Evolutionary conservation across 2,329 filamentous ascomycete genomes (phyloP).

Genomic region (Colletotrichum sp.): DNA sequence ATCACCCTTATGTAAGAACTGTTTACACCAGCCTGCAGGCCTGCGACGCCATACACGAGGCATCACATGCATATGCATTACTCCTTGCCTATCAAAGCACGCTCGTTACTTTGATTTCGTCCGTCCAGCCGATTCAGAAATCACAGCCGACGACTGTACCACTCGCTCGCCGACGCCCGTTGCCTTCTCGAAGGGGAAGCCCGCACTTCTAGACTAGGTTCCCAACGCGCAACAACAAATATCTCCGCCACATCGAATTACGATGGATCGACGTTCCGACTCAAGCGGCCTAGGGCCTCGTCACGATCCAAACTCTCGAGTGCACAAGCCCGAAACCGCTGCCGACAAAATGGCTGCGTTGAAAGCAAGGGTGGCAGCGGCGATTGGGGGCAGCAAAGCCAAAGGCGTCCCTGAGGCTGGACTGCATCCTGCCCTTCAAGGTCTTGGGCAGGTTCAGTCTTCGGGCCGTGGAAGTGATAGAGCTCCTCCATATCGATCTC

Average conservation of each 20-base stretch:
- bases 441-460: slow-evolving; percentile 54
- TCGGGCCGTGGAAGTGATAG: slow-evolving; percentile 41
- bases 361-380: slow-evolving; percentile 80
- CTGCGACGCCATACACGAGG: background rate
- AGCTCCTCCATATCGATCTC: slow-evolving; percentile 15
- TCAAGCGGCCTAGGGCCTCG: slow-evolving; percentile 60
- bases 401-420: slow-evolving; percentile 77
- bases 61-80: background rate
- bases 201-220: background rate
- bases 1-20: background rate
- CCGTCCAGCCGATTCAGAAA: background rate
- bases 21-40: background rate
- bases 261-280: slow-evolving; percentile 59
- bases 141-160: background rate
- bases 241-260: background rate
- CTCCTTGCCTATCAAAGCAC: background rate
- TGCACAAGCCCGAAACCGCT: slow-evolving; percentile 62
- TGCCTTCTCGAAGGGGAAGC: background rate
- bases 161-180: background rate
- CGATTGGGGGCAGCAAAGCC: slow-evolving; percentile 64
- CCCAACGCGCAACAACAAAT: background rate
- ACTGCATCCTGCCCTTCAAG: slow-evolving; percentile 76
- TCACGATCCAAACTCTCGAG: slow-evolving; percentile 57
- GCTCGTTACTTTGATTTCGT: background rate
- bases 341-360: slow-evolving; percentile 76